phyloP scores from a whole-genome alignment of 2,329 filamentous ascomycete genomes.

The Fusarium transvaalense region DNA sequence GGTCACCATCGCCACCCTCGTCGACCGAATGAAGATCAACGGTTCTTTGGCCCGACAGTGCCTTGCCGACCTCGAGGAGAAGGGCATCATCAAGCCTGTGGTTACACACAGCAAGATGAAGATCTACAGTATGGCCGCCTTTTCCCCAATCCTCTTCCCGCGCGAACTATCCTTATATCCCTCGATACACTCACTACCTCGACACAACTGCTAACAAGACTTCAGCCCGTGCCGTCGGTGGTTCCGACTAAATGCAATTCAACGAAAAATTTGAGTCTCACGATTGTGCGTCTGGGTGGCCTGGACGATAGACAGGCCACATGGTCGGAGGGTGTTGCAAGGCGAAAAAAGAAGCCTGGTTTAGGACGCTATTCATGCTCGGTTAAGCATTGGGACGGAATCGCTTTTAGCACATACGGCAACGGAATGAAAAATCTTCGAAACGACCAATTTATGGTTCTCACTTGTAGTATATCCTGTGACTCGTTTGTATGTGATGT shows the following conservation, averaged over 20 bases:
- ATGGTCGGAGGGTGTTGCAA: slow-evolving; percentile 53
- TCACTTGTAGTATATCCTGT: slow-evolving; percentile 11
- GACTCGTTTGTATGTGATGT: not conserved
- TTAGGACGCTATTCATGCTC: slow-evolving; percentile 58
- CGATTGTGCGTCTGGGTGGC: slow-evolving; percentile 56
- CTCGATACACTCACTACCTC: slow-evolving; percentile 1
- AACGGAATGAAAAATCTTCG: slow-evolving; percentile 56
- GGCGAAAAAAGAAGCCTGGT: slow-evolving; percentile 52
- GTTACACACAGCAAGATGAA: slow-evolving; percentile 96
- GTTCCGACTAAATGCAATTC: slow-evolving; percentile 56
- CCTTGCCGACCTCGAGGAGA: slow-evolving; percentile 94
- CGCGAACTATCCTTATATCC: not conserved
- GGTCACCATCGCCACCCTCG: slow-evolving; percentile 97
- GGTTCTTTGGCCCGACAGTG: slow-evolving; percentile 93
- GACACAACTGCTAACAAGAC: slow-evolving; percentile 48
- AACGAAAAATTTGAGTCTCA: slow-evolving; percentile 53
- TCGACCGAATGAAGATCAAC: slow-evolving; percentile 99
- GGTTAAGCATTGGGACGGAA: slow-evolving; percentile 57
- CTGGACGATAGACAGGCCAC: slow-evolving; percentile 54
- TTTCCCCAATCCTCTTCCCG: slow-evolving; percentile 17
- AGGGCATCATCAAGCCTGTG: slow-evolving; percentile 98
- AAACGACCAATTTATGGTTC: slow-evolving; percentile 45
- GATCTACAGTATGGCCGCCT: slow-evolving; percentile 85
- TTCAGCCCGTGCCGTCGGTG: slow-evolving; percentile 71
- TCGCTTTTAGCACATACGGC: slow-evolving; percentile 55